Evolutionary conservation across 106 monocot species (phyloP), one percentile per base, ranked within the genome.

Genomic region (Acorus calamus): DNA sequence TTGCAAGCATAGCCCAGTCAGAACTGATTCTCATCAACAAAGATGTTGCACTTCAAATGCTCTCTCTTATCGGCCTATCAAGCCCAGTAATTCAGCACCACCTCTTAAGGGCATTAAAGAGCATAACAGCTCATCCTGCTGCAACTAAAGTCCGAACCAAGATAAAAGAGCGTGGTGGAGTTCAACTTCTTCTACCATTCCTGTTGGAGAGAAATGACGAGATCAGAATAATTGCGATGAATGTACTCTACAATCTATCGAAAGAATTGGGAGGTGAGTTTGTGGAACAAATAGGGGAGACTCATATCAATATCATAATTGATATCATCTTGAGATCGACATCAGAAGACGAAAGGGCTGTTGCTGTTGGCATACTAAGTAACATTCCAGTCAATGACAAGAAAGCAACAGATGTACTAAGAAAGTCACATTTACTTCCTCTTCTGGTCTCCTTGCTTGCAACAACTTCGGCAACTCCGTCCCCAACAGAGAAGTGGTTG

Each of bases 11-110:
- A 63, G 76, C 88, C 1, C 55, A 82, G 61, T 88, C 88, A 47
- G 76, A 80, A 47, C 47, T 62, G 5, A 83, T 93, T 44, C 85
- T 93, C 6, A 65, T n/a, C 28, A 56, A 73, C 49, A 88, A 78
- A 76, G 73, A 76, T 53, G 68, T 78, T 5, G 78, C 88, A 59
- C 80, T 42, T 41, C 81, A 83, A 61, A 85, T 83, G 14, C 78
- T 93, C 50, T 93, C 92, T 0, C 82, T 93, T 68, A 74, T 93
- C 14, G 88, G 66, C 49, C 61, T 82, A 56, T 88, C 85, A 8
- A 83, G 63, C 58, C 85, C 88, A 49, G 50, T 59, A 2, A 83
- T 88, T 49, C 84, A 85, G 52, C 46, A 72, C 9, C 82, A 93
- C 63, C 80, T 93, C 55, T 56, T 93, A 11, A 64, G 76, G 6